phyloP scores from a whole-genome alignment of 306 rosid genomes.

The Hippophae rhamnoides region DNA sequence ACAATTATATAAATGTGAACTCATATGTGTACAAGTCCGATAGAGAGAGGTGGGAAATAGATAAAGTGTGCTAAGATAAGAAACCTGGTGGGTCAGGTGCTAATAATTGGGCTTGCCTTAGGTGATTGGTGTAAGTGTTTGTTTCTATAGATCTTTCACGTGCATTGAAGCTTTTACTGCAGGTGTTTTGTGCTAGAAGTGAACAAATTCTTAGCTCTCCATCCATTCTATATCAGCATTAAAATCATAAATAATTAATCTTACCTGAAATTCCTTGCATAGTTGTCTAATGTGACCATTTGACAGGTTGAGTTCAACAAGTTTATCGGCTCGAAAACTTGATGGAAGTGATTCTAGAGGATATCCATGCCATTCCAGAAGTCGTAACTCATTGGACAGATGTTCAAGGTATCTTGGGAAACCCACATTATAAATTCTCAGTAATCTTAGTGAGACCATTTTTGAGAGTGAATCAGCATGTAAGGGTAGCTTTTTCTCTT shows the following conservation, averaged over 20 bases:
- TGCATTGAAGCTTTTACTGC: too few relatives aligned
- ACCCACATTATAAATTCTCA: neutral
- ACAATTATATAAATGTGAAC: too few relatives aligned
- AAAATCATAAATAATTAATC: neutral
- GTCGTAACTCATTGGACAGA: slow-evolving; percentile 10
- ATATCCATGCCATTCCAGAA: slow-evolving; percentile 8
- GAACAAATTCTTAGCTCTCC: too few relatives aligned
- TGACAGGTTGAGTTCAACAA: slow-evolving; percentile 11
- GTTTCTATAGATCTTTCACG: too few relatives aligned
- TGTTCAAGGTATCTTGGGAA: neutral
- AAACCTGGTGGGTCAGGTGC: too few relatives aligned
- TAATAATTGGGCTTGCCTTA: too few relatives aligned
- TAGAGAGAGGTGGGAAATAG: too few relatives aligned
- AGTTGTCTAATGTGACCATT: slow-evolving; percentile 8
- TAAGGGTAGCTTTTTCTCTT: neutral
- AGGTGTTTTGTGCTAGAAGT: too few relatives aligned
- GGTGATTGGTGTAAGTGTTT: too few relatives aligned
- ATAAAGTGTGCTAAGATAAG: too few relatives aligned
- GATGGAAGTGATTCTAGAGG: slow-evolving; percentile 5
- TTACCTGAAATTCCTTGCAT: slow-evolving; percentile 13
- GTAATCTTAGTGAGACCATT: slow-evolving; percentile 16
- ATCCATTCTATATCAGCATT: too few relatives aligned
- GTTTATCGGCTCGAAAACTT: neutral
- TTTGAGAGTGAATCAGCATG: slow-evolving; percentile 20
- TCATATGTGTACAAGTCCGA: too few relatives aligned